Base-by-base conservation (phyloP, 2,329 filamentous ascomycete species). In the Pseudogymnoascus sp. region DNA sequence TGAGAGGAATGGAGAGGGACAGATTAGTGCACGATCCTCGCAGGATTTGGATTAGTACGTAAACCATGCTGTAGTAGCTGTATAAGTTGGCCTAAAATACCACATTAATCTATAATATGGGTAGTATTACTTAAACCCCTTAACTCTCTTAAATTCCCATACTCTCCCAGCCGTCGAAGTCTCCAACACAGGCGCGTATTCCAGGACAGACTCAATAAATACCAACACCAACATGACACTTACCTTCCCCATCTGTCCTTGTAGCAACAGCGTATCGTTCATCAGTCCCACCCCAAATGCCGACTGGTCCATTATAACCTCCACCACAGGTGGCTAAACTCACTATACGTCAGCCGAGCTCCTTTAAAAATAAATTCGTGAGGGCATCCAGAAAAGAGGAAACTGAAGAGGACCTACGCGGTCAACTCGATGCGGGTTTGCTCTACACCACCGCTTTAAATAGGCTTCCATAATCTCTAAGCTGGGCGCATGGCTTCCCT, bases 401-500 rank as follows among this genome's bases (percentile, higher is more conserved):
- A 29, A 14, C 11, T 39, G 23, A 10, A 1, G 34, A 8, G 23
- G 36, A 67, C 73, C 66, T 63, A 77, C 76, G 65, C 72, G 75
- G 34, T 72, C 69, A 10, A 68, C 71, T 26, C 76, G 69, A 6
- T 75, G 72, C 57, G 77, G 73, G 62, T 82, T 81, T 7, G 74
- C 70, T 42, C 76, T 75, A 54, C 76, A 78, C 79, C 80, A 82
- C 37, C 76, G 76, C 69, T 76, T 76, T 1, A 83, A 69, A 64
- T 83, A 83, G 1, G 77, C 75, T 2, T 74, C 72, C 5, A 83
- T 67, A 14, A 81, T 70, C 62, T 78, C 72, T 29, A 82, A 68
- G 0, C 77, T 79, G 4, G 76, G 75, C 42, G 75, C 76, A 69
- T 83, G 81, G 60, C 78, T 82, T 61, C 77, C 75, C 60, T 81